Percentiles rank a stretch among this genome's conserved stretches.
phyloP scores from a whole-genome alignment of 2,329 filamentous ascomycete species.

The Cladosporium sp. region DNA sequence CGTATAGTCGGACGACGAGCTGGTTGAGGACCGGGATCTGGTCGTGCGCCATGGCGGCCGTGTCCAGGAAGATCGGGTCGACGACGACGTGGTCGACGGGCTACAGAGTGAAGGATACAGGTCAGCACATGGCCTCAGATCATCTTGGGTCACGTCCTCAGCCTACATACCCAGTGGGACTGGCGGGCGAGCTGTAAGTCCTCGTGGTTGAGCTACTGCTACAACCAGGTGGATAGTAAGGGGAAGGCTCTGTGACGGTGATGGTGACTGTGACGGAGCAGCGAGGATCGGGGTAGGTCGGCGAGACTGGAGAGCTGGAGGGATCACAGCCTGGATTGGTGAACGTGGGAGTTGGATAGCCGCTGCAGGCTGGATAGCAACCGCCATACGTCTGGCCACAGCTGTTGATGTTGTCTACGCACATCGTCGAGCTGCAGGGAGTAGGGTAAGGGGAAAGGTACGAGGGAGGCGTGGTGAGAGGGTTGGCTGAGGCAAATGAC shows the following conservation, averaged over 20 bases:
- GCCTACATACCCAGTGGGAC: not conserved
- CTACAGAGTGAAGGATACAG: not conserved
- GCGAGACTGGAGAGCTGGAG: slow-evolving; percentile 5
- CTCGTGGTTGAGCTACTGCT: not conserved
- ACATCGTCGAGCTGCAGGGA: not conserved
- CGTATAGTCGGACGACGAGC: not conserved
- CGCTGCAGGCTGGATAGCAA: slow-evolving; percentile 23
- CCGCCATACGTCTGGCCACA: slow-evolving; percentile 26
- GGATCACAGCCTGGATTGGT: slow-evolving; percentile 22
- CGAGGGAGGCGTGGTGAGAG: not conserved
- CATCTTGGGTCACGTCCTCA: not conserved
- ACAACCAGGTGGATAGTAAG: not conserved
- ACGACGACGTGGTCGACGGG: not conserved
- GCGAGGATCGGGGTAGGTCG: not conserved
- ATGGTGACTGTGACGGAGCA: slow-evolving; percentile 10
- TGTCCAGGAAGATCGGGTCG: not conserved
- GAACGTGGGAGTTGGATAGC: slow-evolving; percentile 23
- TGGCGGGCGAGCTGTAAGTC: not conserved
- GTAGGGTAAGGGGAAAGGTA: not conserved
- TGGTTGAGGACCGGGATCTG: not conserved
- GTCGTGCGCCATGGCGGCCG: not conserved
- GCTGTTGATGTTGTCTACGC: slow-evolving; percentile 20
- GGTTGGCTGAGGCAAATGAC: not conserved
- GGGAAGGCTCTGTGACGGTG: not conserved
- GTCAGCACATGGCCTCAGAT: not conserved